These are phyloP conservation scores for Gloeostereum incarnatum DNA, from an alignment of 768 basidiomycete species.

Conservation along the genomic window DNA sequence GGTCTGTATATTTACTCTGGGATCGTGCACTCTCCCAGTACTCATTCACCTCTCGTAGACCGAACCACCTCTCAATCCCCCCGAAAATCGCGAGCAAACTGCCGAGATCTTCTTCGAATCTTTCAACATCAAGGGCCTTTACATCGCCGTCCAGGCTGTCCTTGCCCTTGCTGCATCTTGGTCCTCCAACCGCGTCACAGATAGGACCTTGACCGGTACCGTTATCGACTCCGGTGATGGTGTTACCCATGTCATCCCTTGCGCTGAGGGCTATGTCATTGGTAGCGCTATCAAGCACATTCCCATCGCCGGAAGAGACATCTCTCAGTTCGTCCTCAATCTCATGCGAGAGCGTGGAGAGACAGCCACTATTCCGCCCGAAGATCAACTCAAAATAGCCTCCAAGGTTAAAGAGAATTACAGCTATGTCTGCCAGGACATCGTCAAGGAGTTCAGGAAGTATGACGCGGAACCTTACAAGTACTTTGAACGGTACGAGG, in stretches of 20 bases:
- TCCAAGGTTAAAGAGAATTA: conserved; percentile 96
- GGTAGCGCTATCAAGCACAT: conserved; percentile 99
- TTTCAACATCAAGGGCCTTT: conserved; percentile 97
- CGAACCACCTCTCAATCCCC: conserved; percentile 97
- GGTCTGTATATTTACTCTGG: conserved; percentile 37
- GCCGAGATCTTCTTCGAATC: conserved; percentile 99
- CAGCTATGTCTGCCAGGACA: conserved; percentile 98
- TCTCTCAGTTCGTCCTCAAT: conserved; percentile 93
- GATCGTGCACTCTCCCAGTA: background rate
- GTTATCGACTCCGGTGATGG: conserved; percentile 99
- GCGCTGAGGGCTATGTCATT: conserved; percentile 97
- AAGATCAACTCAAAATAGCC: conserved; percentile 88
- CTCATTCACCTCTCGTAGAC: conserved; percentile 43
- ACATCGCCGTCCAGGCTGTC: conserved; percentile 98
- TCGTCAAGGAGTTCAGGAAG: conserved; percentile 97
- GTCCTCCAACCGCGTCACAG: conserved; percentile 83
- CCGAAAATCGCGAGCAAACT: conserved; percentile 98
- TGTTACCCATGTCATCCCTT: conserved; percentile 96
- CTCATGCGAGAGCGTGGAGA: conserved; percentile 94
- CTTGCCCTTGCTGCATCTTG: conserved; percentile 97
- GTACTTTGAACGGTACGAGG: conserved; percentile 89
- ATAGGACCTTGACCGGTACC: conserved; percentile 91
- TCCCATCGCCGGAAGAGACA: conserved; percentile 96
- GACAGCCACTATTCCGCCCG: conserved; percentile 82
- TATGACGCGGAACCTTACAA: conserved; percentile 95